Evolutionary conservation across 2,329 filamentous ascomycete genomes (phyloP), one percentile per base, ranked within the genome.

Genomic region (Cladosporium sp.): DNA sequence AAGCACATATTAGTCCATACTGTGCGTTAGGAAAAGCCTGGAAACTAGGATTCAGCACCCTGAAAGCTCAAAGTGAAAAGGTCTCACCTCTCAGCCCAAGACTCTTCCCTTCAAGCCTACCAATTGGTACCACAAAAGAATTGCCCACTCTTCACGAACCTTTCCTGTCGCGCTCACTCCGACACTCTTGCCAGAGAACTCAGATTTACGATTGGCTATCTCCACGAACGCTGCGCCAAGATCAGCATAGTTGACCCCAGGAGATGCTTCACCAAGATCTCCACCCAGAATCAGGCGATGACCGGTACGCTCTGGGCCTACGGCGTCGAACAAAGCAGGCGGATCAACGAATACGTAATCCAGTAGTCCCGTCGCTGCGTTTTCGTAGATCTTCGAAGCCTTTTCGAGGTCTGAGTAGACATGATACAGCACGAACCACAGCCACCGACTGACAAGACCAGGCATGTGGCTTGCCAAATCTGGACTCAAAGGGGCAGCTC

Each of bases 161-260:
- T 58, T 52, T 8, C 63, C 63, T 12, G 63, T 64, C 13, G 64
- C 62, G 15, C 36, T 48, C 7, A 65, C 58, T 7, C 56, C 60
- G 3, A 65, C 61, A 20, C 52, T 58, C 36, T 58, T 49, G 1
- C 60, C 59, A 13, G 17, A 32, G 24, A 64, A 66, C 40, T 67
- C 61, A 22, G 54, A 35, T 37, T 55, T 58, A 17, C 64, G 35
- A 32, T 60, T 50, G n/a, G 63, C 64, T 20, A 64, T 57, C 50
- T 67, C 64, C 19, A 56, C 47, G 25, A 65, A 65, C 6, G 50
- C 61, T 12, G 53, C 64, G 4, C 64, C 65, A 2, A 65, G 48
- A 51, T 67, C 65, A 9, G 64, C 59, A 50, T 67, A 67, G 37
- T 51, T 64, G 9, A 67, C 28, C n/a, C 39, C 42, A 28, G 28